Evolutionary conservation across 257 asterid species (phyloP), one percentile per base, ranked within the genome.

Genomic region (Solanum bulbocastanum): DNA sequence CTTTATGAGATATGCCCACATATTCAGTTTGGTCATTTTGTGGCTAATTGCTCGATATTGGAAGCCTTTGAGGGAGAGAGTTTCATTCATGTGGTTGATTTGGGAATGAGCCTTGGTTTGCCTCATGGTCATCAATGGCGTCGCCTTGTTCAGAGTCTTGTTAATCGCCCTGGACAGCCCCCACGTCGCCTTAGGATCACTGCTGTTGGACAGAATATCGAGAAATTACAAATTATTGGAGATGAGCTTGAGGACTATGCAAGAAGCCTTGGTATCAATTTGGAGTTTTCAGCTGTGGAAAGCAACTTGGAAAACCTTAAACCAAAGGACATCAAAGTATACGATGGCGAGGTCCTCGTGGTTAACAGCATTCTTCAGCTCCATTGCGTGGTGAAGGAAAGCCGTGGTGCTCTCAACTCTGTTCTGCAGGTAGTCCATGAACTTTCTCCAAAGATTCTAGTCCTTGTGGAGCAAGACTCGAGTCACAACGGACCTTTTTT

Each of bases 41-140:
- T 95, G 83, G 96, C 95, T 5, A 95, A 95, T 60, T 78, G 88
- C 75, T 88, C 94, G 11, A 95, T 95, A 85, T 86, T 95, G 91
- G 98, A 95, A 93, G 98, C 96, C 95, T 91, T 95, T 94, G 98
- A 94, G 97, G 98, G 98, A 95, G 97, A 94, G 95, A 94, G 92
- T 91, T 94, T 89, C 86, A 93, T 95, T 86, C 98, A 95, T 76
- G 95, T 95, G 87, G 96, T 95, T 89, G 98, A 95, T 91, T 52
- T 95, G 49, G 98, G 98, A 5, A 94, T 95, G 96, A 93, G 93
- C 83, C 93, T 95, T 5, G 98, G 97, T 49, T 87, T 94, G 25
- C 92, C 95, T 6, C 93, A 90, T 65, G 98, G 98, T 8, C 92
- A 92, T 86, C 98, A 95, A 83, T 95, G 98, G 98, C 92, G 90